These are phyloP conservation scores for Microsporum canis DNA, from an alignment of 2,329 filamentous ascomycete species.

Conservation along the genomic window DNA sequence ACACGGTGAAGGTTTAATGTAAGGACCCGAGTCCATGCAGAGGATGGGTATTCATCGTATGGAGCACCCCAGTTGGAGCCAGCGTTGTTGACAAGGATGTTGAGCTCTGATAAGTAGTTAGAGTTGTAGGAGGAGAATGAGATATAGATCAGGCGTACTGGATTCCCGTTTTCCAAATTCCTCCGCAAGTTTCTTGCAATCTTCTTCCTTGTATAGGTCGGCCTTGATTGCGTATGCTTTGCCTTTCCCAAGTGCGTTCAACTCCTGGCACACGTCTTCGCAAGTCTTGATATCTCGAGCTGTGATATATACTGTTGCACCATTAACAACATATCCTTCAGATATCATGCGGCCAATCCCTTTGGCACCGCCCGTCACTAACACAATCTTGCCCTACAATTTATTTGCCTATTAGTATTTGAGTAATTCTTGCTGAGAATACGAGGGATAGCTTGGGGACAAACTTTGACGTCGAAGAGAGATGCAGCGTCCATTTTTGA, in stretches of 20 bases:
- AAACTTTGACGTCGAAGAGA: slow-evolving; percentile 51
- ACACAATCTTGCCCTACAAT: slow-evolving; percentile 34
- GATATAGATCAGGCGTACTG: slow-evolving; percentile 40
- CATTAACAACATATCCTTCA: slow-evolving; percentile 43
- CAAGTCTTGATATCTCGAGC: slow-evolving; percentile 42
- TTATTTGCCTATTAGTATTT: slow-evolving; percentile 41
- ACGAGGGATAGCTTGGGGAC: slow-evolving; percentile 8
- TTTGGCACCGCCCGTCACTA: slow-evolving; percentile 42
- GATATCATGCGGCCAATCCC: slow-evolving; percentile 46
- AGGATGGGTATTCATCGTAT: slow-evolving; percentile 47
- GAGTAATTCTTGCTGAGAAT: slow-evolving; percentile 42
- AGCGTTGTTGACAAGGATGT: slow-evolving; percentile 43
- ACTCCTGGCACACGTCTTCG: slow-evolving; percentile 35
- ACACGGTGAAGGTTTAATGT: slow-evolving; percentile 45
- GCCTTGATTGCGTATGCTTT: slow-evolving; percentile 42
- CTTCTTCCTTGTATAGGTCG: slow-evolving; percentile 43
- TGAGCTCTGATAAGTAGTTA: slow-evolving; percentile 38
- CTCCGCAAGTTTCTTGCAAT: slow-evolving; percentile 38
- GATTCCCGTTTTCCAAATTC: slow-evolving; percentile 37
- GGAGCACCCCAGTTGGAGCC: slow-evolving; percentile 46
- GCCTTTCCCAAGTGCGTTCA: slow-evolving; percentile 43
- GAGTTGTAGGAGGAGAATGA: slow-evolving; percentile 10
- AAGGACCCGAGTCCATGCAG: slow-evolving; percentile 48
- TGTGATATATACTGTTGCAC: slow-evolving; percentile 44
- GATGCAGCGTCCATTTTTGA: slow-evolving; percentile 42